Percentiles rank a stretch among this genome's conserved stretches.
phyloP scores from a whole-genome alignment of 768 basidiomycete genomes.

The Podaxis sp. region DNA sequence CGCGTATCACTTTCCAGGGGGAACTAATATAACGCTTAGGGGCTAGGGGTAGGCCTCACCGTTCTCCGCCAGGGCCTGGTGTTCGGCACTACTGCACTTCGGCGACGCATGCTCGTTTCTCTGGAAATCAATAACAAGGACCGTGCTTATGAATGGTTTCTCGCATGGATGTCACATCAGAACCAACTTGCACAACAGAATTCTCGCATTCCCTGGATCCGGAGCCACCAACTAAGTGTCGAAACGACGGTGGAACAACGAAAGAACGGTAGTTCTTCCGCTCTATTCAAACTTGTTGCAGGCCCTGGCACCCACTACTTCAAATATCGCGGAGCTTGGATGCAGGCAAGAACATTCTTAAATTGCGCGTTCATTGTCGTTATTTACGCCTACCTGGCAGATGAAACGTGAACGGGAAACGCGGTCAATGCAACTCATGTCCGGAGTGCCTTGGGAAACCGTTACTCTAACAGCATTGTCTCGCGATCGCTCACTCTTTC shows the following conservation, averaged over 20 bases:
- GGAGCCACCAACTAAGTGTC: constrained; percentile 92
- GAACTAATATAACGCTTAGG: constrained; percentile 44
- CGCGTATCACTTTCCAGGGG: constrained; percentile 3
- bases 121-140: constrained; percentile 97
- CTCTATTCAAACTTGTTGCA: constrained; percentile 90
- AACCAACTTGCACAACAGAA: constrained; percentile 25
- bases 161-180: constrained; percentile 91
- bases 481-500: constrained; percentile 78
- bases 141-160: constrained; percentile 93
- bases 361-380: constrained; percentile 4
- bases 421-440: constrained; percentile 86
- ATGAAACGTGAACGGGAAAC: constrained; percentile 94
- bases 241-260: constrained; percentile 88
- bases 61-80: constrained; percentile 68
- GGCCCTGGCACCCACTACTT: constrained; percentile 95
- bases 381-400: constrained; percentile 37
- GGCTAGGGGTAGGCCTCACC: constrained; percentile 85
- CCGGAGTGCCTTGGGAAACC: constrained; percentile 96
- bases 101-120: constrained; percentile 88
- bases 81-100: constrained; percentile 71
- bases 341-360: constrained; percentile 62
- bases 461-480: constrained; percentile 92
- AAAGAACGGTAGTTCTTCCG: constrained; percentile 88
- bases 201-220: constrained; percentile 45
- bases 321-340: constrained; percentile 88